These are phyloP conservation scores for Zymoseptoria pseudotritici DNA, from an alignment of 2,329 filamentous ascomycete species.

Conservation along the genomic window DNA sequence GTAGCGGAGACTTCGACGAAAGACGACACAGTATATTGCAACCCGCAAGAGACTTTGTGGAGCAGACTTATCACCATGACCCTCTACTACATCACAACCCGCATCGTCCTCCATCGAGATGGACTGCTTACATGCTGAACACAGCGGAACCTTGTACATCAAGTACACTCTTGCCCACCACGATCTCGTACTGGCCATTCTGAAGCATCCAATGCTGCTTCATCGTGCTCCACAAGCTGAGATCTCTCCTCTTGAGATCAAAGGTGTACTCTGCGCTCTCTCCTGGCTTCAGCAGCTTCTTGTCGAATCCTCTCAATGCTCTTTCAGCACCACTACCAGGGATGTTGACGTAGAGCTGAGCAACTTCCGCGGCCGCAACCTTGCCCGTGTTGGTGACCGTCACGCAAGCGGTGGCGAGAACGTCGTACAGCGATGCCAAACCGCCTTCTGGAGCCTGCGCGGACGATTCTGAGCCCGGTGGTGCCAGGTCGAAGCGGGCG, in stretches of 20 bases:
- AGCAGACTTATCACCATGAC: background rate
- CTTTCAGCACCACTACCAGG: slow-evolving; percentile 22
- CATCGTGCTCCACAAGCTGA: slow-evolving; percentile 16
- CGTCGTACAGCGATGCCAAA: slow-evolving; percentile 51
- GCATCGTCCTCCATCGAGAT: background rate
- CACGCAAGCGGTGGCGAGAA: slow-evolving; percentile 50
- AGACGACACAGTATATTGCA: no score
- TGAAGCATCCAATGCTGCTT: slow-evolving; percentile 17
- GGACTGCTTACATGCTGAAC: background rate
- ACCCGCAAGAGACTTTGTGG: background rate
- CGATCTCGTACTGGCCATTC: slow-evolving; percentile 19
- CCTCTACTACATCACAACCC: no score
- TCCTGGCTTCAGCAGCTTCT: slow-evolving; percentile 24
- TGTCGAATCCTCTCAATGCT: slow-evolving; percentile 35
- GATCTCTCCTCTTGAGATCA: slow-evolving; percentile 14
- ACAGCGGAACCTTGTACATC: slow-evolving; percentile 4
- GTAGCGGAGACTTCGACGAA: no score
- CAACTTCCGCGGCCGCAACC: slow-evolving; percentile 45
- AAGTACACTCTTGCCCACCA: slow-evolving; percentile 18
- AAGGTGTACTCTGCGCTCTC: slow-evolving; percentile 11
- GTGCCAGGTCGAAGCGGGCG: slow-evolving; percentile 5
- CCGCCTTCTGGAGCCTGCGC: slow-evolving; percentile 11
- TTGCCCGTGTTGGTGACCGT: slow-evolving; percentile 57
- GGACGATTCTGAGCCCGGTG: slow-evolving; percentile 9
- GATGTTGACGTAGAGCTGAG: slow-evolving; percentile 44